These are phyloP conservation scores for Dendryphion nanum DNA, from an alignment of 2,329 filamentous ascomycete species.

Conservation along the genomic window DNA sequence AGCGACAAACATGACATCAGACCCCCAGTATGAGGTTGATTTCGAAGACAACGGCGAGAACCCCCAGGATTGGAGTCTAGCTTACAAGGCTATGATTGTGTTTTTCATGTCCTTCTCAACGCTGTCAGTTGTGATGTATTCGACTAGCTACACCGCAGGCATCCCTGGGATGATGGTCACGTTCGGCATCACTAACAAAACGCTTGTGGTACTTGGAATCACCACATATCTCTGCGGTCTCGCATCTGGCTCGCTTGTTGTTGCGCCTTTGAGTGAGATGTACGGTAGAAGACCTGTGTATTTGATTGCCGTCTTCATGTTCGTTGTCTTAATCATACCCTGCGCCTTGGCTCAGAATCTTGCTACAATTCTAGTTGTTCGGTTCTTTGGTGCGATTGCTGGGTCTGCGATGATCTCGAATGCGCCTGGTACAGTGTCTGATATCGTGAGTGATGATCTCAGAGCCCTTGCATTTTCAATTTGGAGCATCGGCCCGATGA, in stretches of 20 bases:
- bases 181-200: slow-evolving; percentile 59
- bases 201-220: slow-evolving; percentile 69
- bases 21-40: slow-evolving; percentile 69
- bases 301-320: slow-evolving; percentile 61
- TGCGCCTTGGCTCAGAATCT: slow-evolving; percentile 69
- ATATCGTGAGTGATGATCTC: slow-evolving; percentile 77
- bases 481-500: slow-evolving; percentile 81
- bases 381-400: slow-evolving; percentile 73
- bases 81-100: slow-evolving; percentile 56
- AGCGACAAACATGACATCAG: slow-evolving; percentile 38
- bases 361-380: slow-evolving; percentile 64
- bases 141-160: slow-evolving; percentile 74
- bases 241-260: slow-evolving; percentile 67
- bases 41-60: slow-evolving; percentile 63
- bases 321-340: slow-evolving; percentile 68
- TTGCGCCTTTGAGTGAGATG: slow-evolving; percentile 72
- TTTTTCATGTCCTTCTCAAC: slow-evolving; percentile 58
- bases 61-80: slow-evolving; percentile 66
- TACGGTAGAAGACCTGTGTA: slow-evolving; percentile 69
- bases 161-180: slow-evolving; percentile 67
- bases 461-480: slow-evolving; percentile 80
- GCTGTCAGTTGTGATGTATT: slow-evolving; percentile 56
- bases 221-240: slow-evolving; percentile 78
- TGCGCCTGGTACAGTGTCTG: slow-evolving; percentile 76
- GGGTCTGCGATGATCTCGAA: slow-evolving; percentile 82